Conservation (phyloP, 306 rosid genomes). For the Lablab purpureus region DNA sequence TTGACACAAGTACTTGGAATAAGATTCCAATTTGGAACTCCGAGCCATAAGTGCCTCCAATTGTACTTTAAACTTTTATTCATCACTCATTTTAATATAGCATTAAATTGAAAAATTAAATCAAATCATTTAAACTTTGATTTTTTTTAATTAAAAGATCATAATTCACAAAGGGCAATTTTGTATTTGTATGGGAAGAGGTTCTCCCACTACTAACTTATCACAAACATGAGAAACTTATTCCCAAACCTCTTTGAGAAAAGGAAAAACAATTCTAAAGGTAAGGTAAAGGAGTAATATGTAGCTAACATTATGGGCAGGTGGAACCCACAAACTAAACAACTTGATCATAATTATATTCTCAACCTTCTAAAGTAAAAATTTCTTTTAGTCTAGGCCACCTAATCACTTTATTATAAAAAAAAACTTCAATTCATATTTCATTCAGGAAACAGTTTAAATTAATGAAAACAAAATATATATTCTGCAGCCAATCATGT, state of each 20-base stretch:
- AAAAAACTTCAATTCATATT: conserved; percentile 33
- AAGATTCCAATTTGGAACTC: background rate
- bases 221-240: conserved; percentile 41
- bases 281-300: conserved; percentile 47
- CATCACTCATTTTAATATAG: background rate
- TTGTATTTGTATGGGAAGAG: conserved; percentile 43
- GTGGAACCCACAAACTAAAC: conserved; percentile 61
- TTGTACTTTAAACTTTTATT: conserved; percentile 1
- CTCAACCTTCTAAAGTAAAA: conserved; percentile 54
- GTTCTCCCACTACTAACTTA: conserved; percentile 49
- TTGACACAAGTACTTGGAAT: background rate
- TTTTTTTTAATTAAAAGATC: background rate
- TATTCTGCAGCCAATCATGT: conserved; percentile 47
- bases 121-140: background rate
- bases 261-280: conserved; percentile 40
- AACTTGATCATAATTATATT: conserved; percentile 60
- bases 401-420: conserved; percentile 46
- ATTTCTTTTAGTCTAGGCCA: conserved; percentile 47
- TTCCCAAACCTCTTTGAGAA: conserved; percentile 45
- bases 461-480: conserved; percentile 41
- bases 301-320: conserved; percentile 42
- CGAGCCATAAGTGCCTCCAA: background rate
- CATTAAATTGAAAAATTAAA: background rate
- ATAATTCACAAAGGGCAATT: conserved; percentile 27
- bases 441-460: conserved; percentile 44